These are phyloP conservation scores for Pisolithus sp. DNA, from an alignment of 768 basidiomycete species.

Conservation along the genomic window DNA sequence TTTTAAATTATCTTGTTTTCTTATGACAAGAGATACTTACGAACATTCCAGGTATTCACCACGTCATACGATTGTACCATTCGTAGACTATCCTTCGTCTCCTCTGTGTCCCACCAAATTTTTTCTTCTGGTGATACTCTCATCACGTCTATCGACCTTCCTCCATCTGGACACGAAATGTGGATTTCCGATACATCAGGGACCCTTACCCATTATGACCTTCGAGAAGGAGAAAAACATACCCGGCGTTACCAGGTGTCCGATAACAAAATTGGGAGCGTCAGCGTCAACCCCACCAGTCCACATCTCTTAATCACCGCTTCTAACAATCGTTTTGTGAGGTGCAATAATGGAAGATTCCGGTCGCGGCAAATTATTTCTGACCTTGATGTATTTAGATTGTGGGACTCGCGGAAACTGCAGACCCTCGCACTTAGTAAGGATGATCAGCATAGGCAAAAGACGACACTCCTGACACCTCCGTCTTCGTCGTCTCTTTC, in stretches of 20 bases:
- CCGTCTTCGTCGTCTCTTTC: conserved; percentile 19
- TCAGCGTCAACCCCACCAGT: conserved; percentile 71
- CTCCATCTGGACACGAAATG: conserved; percentile 66
- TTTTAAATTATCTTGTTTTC: not conserved
- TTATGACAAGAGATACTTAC: not conserved
- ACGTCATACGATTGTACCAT: conserved; percentile 79
- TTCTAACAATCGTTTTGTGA: conserved; percentile 66
- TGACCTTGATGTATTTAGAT: conserved; percentile 33
- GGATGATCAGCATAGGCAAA: not conserved
- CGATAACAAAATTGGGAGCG: conserved; percentile 67
- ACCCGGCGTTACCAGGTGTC: conserved; percentile 60
- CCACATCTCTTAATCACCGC: conserved; percentile 66
- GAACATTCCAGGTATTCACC: conserved; percentile 56
- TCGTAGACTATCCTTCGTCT: conserved; percentile 64
- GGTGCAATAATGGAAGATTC: conserved; percentile 36
- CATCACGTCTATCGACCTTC: conserved; percentile 65
- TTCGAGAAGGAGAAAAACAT: conserved; percentile 54
- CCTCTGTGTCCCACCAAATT: conserved; percentile 65
- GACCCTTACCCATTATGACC: conserved; percentile 68
- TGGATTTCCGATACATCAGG: conserved; percentile 77
- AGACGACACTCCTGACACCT: conserved; percentile 18
- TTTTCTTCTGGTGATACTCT: conserved; percentile 52
- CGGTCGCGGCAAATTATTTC: not conserved
- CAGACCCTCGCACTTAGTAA: conserved; percentile 31
- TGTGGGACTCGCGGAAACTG: conserved; percentile 78